Evolutionary conservation across 495 filamentous ascomycete species (phyloP), one percentile per base, ranked within the genome.

Genomic region (Letharia lupina): DNA sequence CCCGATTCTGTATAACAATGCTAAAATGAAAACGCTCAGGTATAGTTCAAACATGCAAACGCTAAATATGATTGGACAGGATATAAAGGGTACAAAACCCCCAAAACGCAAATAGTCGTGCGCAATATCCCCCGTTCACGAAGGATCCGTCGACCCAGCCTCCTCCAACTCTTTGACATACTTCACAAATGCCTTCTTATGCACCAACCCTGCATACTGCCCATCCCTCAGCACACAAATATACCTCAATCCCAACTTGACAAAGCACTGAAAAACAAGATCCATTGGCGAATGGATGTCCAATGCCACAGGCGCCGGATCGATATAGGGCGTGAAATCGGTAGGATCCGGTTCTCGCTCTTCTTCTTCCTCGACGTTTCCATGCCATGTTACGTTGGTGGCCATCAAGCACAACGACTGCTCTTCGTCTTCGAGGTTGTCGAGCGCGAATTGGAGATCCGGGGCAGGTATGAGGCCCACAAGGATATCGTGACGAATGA

Each of bases 161-260:
- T 85, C 83, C 70, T 93, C 89, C 45, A 91, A 74, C 71, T 92
- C 85, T 67, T 90, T 91, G 77, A 96, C 86, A 74, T 92, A 96
- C 76, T 91, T 95, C 62, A 96, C 93, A 79, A 98, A 98, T 31
- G 86, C 84, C 79, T 98, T 98, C 78, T 97, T 98, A 76, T 98
- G 94, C 35, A 96, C 90, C 79, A 98, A 81, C 63, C 94, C 94
- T 3, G 90, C 90, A 77, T 90, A 98, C 45, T 85, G 82, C 31
- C 94, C 94, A 71, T 96, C 85, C 48, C 79, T 83, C 35, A 96
- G 75, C 28, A 96, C 92, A 76, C 94, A 98, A 54, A 98, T 86
- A 75, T 97, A 98, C 64, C 94, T 81, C 67, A 98, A 74, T 2
- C 94, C 94, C 23, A 98, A 78, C 75, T 98, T 98, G 54, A 91